Evolutionary conservation across 495 filamentous ascomycete genomes (phyloP), one percentile per base, ranked within the genome.

Genomic region (Chaetomidium leptoderma): DNA sequence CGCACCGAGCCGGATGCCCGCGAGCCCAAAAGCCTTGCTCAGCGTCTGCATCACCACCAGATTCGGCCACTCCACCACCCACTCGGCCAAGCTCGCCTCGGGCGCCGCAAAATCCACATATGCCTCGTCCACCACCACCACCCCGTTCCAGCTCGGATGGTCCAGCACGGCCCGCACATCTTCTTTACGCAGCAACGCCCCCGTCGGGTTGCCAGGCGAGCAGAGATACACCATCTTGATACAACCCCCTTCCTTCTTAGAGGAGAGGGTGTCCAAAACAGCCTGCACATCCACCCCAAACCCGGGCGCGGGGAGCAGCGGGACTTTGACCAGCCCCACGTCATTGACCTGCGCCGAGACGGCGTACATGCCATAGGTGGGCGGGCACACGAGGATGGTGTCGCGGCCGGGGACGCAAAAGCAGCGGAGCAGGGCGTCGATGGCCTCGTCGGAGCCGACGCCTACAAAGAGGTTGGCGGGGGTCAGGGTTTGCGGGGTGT

Each of bases 311-410:
- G 73, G 69, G 0, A 76, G 65, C n/a, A 97, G 75, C 2, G 90
- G 89, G 17, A 97, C 85, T 67, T 88, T 89, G 64, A 95, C 87
- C 8, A 97, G 79, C 16, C 80, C 81, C 24, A 98, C 74, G 65
- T 97, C 95, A 74, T 98, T 98, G 57, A 95, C 85, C 64, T 92
- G 85, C 0, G 95, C 93, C 46, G 89, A 93, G 17, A 97, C 93
- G 23, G 83, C 79, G 74, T 98, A 97, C 93, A 98, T 98, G 65
- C 93, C 93, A 74, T 98, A 98, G 0, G 93, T 98, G 0, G 95
- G 93, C 21, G 93, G 93, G 66, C 91, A 97, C 26, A 89, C 91
- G 13, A 98, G 81, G 69, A 97, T 92, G 62, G 87, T 89, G 72
- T 97, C 95, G 50, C 76, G 78, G 23, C 90, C 89, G 1, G 93